Conservation (phyloP, 495 filamentous ascomycete genomes). For the Xylaria grammica region DNA sequence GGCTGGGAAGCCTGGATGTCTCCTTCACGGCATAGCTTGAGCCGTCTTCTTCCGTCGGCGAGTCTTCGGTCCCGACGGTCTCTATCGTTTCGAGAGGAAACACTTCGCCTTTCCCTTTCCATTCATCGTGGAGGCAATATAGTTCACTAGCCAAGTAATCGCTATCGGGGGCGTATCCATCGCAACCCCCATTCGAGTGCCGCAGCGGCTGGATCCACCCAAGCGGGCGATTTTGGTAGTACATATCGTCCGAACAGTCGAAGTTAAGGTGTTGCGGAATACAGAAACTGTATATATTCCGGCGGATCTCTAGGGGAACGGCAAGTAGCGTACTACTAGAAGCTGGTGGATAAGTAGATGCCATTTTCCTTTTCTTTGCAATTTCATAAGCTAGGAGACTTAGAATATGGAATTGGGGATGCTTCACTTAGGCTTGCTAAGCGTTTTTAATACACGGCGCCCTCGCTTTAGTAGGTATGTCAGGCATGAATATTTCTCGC, state of each 20-base stretch:
- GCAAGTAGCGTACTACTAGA: not conserved
- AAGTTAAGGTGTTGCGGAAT: slow-evolving; percentile 15
- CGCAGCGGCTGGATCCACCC: slow-evolving; percentile 8
- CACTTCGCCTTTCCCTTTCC: not conserved
- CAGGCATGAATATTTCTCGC: not conserved
- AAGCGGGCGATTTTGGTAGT: slow-evolving; percentile 12
- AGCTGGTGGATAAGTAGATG: not conserved
- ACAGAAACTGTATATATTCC: slow-evolving; percentile 17
- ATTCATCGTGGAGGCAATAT: not conserved
- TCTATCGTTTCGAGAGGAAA: not conserved
- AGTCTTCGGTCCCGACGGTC: not conserved
- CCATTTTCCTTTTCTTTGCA: not conserved
- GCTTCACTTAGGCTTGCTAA: not conserved
- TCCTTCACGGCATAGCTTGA: not conserved
- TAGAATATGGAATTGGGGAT: not conserved
- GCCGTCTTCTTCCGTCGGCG: not conserved
- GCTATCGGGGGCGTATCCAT: not conserved
- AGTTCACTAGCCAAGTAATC: not conserved
- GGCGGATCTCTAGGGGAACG: slow-evolving; percentile 14
- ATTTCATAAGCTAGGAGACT: not conserved
- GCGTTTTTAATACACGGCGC: slow-evolving; percentile 3
- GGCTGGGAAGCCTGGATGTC: not conserved
- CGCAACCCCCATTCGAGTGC: slow-evolving; percentile 10
- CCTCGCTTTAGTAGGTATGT: not conserved
- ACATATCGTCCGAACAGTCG: slow-evolving; percentile 13